Base-by-base conservation (phyloP, 1,139 yeast genomes). In the Kluyveromyces sp. region DNA sequence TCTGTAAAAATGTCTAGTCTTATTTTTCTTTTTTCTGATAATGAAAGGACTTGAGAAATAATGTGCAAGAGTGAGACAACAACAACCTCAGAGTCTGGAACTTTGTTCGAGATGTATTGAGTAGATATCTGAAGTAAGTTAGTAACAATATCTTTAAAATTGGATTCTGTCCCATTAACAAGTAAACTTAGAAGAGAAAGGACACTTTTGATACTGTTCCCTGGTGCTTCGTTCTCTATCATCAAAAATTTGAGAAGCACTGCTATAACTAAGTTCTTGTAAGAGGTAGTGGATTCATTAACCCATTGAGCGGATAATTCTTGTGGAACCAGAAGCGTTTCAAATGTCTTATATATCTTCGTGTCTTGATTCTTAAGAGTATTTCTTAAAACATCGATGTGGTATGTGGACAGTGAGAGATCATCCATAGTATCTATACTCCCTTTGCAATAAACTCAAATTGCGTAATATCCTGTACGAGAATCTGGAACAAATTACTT, bases 401-500 rank as follows among this genome's bases (percentile, higher is more conserved):
- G 74, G 58, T 85, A 86, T 1, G 78, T 68, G 53, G 83, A 80
- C 35, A 74, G 68, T 2, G 72, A 76, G 45, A 80, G 68, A 58
- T 86, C 94, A 56, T 80, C 83, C 26, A 67, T 56, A 8, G 58
- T 63, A 34, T 66, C 61, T 5, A 64, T 43, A 7, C 52, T 42
- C 52, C 52, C 15, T 48, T 51, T 30, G 53, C 39, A 25, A 54
- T 45, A 45, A 63, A 57, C 1, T 51, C 53, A 46, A 64, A 64
- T 4, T 48, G 45, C 34, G 57, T 32, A 46, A 64, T 37, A 33
- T 58, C 60, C 6, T 53, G 50, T 1, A 66, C 57, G 26, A 68
- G 47, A 15, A 84, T 67, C 50, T 77, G 77, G 52, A 85, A 75
- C 2, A 88, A 63, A 46, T 83, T 71, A 54, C 78, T 79, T 1